A percentile compares a stretch with the other conserved stretches of the same genome.
Conservation (phyloP, 2,329 filamentous ascomycete genomes). For the Cephalotrichum gorgonifer region DNA sequence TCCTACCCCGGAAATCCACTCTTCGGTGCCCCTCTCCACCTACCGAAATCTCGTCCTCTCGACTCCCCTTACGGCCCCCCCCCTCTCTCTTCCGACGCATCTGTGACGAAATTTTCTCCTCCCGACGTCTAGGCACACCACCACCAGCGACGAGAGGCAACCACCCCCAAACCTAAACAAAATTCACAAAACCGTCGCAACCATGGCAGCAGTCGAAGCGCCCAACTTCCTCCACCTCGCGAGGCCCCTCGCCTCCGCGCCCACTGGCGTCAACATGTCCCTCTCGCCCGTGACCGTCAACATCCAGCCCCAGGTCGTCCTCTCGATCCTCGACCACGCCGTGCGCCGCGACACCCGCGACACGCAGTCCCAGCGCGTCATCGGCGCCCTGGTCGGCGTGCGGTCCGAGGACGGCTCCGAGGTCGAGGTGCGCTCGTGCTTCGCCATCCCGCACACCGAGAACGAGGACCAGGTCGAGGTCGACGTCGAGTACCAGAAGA, state of each 20-base stretch:
- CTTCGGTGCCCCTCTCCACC: neutral
- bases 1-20: constrained; percentile 5
- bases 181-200: constrained; percentile 18
- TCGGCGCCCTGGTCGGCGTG: constrained; percentile 86
- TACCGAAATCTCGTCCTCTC: neutral
- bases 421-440: constrained; percentile 90
- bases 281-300: constrained; percentile 88
- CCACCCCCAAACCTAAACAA: neutral
- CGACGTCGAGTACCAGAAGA: constrained; percentile 99
- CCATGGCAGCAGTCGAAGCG: constrained; percentile 68
- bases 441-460: constrained; percentile 97
- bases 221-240: constrained; percentile 92
- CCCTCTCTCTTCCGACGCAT: constrained; percentile 10
- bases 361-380: constrained; percentile 87
- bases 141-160: neutral
- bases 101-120: constrained; percentile 7
- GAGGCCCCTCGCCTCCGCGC: constrained; percentile 76
- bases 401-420: constrained; percentile 95
- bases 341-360: constrained; percentile 67
- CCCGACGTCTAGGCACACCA: neutral
- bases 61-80: constrained; percentile 5
- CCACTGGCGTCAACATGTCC: constrained; percentile 68
- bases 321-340: constrained; percentile 87
- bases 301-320: constrained; percentile 79
- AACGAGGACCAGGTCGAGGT: constrained; percentile 98